phyloP scores from a whole-genome alignment of 2,329 filamentous ascomycete species.

The Colletotrichum neosansevieriae region DNA sequence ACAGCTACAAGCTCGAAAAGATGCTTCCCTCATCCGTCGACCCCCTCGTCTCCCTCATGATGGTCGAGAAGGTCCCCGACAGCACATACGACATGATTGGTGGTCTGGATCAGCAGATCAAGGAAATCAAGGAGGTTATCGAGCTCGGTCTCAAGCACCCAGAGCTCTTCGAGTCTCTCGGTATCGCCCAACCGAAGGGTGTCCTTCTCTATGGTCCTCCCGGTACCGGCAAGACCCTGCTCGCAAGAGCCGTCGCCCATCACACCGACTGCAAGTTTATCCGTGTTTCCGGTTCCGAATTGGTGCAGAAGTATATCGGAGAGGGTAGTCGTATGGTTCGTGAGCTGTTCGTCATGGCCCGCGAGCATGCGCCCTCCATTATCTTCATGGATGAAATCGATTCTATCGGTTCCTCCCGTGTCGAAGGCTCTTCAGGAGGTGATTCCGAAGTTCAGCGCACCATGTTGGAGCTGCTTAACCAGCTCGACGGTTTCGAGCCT shows the following conservation, averaged over 20 bases:
- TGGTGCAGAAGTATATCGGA: slow-evolving; percentile 99
- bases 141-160: slow-evolving; percentile 98
- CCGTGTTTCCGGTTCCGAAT: slow-evolving; percentile 91
- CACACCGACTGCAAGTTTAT: slow-evolving; percentile 99
- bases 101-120: slow-evolving; percentile 98
- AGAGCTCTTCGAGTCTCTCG: slow-evolving; percentile 98
- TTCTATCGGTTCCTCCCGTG: slow-evolving; percentile 96
- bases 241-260: slow-evolving; percentile 95
- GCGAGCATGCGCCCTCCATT: slow-evolving; percentile 97
- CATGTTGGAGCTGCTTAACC: slow-evolving; percentile 98
- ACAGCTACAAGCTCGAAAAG: slow-evolving; percentile 99
- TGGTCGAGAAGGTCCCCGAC: slow-evolving; percentile 99
- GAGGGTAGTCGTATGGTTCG: slow-evolving; percentile 98
- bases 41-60: slow-evolving; percentile 98
- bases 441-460: slow-evolving; percentile 98
- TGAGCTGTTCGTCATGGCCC: slow-evolving; percentile 98
- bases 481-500: slow-evolving; percentile 97
- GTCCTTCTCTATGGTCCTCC: slow-evolving; percentile 96
- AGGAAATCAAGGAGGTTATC: slow-evolving; percentile 99
- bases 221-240: slow-evolving; percentile 95
- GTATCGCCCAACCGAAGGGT: slow-evolving; percentile 98
- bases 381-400: slow-evolving; percentile 99
- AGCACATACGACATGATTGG: slow-evolving; percentile 99
- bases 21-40: slow-evolving; percentile 98
- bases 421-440: slow-evolving; percentile 93